These are phyloP conservation scores for Polychaeton citri DNA, from an alignment of 2,329 filamentous ascomycete genomes.

Conservation along the genomic window DNA sequence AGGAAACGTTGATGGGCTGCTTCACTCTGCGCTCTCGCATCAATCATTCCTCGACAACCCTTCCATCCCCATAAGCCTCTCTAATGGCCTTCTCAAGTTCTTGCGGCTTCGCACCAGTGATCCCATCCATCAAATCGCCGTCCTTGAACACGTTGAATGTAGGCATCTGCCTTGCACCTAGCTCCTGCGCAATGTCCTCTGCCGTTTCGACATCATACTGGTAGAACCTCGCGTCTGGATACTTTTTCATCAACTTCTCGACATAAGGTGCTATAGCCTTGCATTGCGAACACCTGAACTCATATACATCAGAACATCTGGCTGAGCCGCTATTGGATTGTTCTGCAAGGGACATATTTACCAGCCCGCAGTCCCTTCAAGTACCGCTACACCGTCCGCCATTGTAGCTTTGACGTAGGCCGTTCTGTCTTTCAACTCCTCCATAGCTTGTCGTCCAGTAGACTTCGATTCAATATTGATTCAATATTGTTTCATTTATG, in stretches of 20 bases:
- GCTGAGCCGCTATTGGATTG: neutral
- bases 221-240: conserved; percentile 19
- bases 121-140: conserved; percentile 15
- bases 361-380: conserved; percentile 18
- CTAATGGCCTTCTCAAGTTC: conserved; percentile 15
- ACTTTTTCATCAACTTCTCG: conserved; percentile 17
- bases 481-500: too few species aligned
- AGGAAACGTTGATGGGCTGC: too few species aligned
- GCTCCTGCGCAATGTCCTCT: conserved; percentile 18
- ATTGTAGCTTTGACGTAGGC: conserved; percentile 18
- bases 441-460: too few species aligned
- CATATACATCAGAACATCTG: neutral
- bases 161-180: conserved; percentile 18
- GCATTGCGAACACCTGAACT: conserved; percentile 10
- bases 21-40: too few species aligned
- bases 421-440: conserved; percentile 15
- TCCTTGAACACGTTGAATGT: conserved; percentile 22
- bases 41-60: too few species aligned
- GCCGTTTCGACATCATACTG: conserved; percentile 18
- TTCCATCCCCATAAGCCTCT: conserved; percentile 15
- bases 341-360: too few species aligned
- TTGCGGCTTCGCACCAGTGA: conserved; percentile 18
- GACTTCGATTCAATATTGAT: too few species aligned
- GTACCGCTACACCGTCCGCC: conserved; percentile 15
- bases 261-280: conserved; percentile 21